Percentiles rank a stretch among this genome's conserved stretches.
These are phyloP conservation scores for Sphagnum tenellum DNA, from an alignment of 225 moss, liverwort and hornwort species.

Conservation along the genomic window DNA sequence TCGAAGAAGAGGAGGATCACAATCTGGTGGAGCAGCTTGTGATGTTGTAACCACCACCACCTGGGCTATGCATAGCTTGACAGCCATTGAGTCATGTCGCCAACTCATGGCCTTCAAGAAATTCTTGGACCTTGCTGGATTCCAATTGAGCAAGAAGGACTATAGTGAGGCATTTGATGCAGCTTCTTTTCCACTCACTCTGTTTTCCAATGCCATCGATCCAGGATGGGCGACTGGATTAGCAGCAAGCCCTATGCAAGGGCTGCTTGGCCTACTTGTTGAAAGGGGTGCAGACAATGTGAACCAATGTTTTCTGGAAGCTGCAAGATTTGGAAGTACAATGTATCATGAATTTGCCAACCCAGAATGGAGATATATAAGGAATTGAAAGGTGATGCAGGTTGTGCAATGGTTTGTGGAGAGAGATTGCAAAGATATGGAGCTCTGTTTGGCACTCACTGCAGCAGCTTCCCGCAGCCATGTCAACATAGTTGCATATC, in stretches of 20 bases:
- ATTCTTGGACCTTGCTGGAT: slow-evolving; percentile 75
- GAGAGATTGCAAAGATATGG: slow-evolving; percentile 91
- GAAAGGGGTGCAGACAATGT: slow-evolving; percentile 97
- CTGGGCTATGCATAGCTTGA: slow-evolving; percentile 64
- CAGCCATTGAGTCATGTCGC: slow-evolving; percentile 57
- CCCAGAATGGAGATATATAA: no score
- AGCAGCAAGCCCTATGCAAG: slow-evolving; percentile 96
- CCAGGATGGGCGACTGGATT: slow-evolving; percentile 96
- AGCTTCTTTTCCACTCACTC: slow-evolving; percentile 87
- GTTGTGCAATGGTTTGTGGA: slow-evolving; percentile 93
- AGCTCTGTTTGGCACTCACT: slow-evolving; percentile 84
- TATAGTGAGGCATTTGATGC: slow-evolving; percentile 96
- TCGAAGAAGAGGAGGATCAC: neutral
- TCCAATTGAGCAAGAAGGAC: slow-evolving; percentile 68
- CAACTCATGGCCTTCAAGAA: slow-evolving; percentile 86
- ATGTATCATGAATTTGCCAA: no score
- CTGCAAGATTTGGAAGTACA: slow-evolving; percentile 94
- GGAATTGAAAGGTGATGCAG: slow-evolving; percentile 9
- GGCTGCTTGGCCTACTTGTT: slow-evolving; percentile 73
- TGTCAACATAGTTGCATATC: slow-evolving; percentile 79
- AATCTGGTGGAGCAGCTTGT: neutral
- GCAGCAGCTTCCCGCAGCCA: slow-evolving; percentile 92
- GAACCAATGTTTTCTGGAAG: slow-evolving; percentile 91
- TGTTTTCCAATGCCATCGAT: slow-evolving; percentile 96
- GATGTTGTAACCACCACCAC: slow-evolving; percentile 29